phyloP scores from a whole-genome alignment of 2,329 filamentous ascomycete genomes.

The Fonsecaea erecta region DNA sequence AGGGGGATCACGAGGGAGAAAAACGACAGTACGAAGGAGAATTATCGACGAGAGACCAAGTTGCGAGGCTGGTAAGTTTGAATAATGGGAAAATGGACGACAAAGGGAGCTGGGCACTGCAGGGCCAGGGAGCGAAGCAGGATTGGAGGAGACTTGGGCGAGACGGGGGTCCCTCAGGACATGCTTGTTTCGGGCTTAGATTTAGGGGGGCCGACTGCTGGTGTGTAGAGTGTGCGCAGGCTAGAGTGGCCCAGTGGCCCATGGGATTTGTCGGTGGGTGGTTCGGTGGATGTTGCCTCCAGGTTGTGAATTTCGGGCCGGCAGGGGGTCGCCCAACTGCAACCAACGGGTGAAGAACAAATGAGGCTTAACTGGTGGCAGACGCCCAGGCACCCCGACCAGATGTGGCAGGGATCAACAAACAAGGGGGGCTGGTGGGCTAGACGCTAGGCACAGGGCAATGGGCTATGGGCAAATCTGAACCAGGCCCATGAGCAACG shows the following conservation, averaged over 20 bases:
- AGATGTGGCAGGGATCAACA: not conserved
- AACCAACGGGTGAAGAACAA: conserved; percentile 5
- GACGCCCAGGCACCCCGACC: not conserved
- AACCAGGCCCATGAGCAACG: conserved; percentile 13
- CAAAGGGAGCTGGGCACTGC: conserved; percentile 22
- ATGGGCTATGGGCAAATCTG: not conserved
- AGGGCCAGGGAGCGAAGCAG: conserved; percentile 23
- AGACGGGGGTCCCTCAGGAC: conserved; percentile 21
- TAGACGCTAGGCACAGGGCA: not conserved
- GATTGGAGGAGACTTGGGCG: conserved; percentile 19
- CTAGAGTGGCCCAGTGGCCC: conserved; percentile 19
- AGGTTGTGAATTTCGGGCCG: conserved; percentile 22
- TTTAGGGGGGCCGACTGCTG: conserved; percentile 15
- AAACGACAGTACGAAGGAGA: conserved; percentile 33
- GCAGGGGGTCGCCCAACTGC: not conserved
- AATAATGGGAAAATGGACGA: conserved; percentile 22
- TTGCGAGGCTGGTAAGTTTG: conserved; percentile 28
- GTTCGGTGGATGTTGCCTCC: not conserved
- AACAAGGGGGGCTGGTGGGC: conserved; percentile 13
- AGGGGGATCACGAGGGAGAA: conserved; percentile 33
- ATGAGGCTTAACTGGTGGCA: conserved; percentile 15
- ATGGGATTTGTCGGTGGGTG: conserved; percentile 13
- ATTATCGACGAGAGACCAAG: conserved; percentile 25
- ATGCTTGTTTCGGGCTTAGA: conserved; percentile 34
- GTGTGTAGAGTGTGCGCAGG: conserved; percentile 20